Conservation (phyloP, 2,329 filamentous ascomycete genomes). For the Fusarium globosum region DNA sequence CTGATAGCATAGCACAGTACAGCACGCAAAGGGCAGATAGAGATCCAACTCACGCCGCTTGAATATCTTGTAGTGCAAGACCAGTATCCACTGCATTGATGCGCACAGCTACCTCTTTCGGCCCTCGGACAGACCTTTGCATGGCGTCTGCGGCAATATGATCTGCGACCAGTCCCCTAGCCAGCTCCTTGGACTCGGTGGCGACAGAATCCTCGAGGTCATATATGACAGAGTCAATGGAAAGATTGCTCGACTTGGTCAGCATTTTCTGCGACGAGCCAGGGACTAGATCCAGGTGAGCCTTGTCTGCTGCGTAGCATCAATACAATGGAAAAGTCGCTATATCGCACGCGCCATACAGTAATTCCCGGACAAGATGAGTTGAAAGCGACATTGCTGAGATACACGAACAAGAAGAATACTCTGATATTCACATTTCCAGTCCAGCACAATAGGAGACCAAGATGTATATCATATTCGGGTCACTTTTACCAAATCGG, state of each 20-base stretch:
- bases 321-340: background rate
- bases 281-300: background rate
- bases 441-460: too few species aligned
- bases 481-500: background rate
- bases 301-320: background rate
- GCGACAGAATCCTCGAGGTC: slow-evolving; percentile 20
- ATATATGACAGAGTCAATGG: slow-evolving; percentile 7
- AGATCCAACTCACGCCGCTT: background rate
- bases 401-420: too few species aligned
- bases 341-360: background rate
- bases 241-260: background rate
- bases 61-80: background rate
- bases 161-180: background rate
- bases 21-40: too few species aligned
- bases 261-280: slow-evolving; percentile 19
- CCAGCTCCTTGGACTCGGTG: background rate
- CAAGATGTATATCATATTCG: background rate
- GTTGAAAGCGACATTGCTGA: background rate
- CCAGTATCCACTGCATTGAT: background rate
- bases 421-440: too few species aligned
- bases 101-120: background rate
- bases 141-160: background rate
- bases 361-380: background rate
- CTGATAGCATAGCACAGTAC: background rate
- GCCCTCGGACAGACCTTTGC: background rate